Evolutionary conservation across 208 protist species (phyloP).

Genomic region (Leishmania martiniquensis): DNA sequence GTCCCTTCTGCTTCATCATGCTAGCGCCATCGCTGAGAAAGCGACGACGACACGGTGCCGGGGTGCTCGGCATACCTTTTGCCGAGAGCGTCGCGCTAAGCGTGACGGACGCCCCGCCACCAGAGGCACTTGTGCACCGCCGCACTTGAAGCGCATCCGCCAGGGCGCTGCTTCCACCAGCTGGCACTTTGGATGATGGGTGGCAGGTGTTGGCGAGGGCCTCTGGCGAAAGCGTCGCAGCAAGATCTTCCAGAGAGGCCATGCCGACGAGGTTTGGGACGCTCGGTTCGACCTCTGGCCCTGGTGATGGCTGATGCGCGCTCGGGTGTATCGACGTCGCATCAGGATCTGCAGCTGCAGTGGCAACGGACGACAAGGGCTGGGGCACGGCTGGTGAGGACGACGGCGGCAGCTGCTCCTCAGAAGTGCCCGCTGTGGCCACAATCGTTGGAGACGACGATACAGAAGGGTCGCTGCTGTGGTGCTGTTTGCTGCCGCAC

Average conservation of each 20-base stretch:
- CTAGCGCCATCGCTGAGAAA: constrained; percentile 7
- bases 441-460: neutral
- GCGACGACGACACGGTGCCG: constrained; percentile 19
- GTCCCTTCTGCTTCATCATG: neutral
- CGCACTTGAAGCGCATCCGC: constrained; percentile 9
- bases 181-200: neutral
- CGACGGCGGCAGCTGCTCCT: neutral
- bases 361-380: neutral
- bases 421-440: neutral
- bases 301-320: neutral
- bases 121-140: constrained; percentile 27
- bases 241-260: neutral
- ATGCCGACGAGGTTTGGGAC: neutral
- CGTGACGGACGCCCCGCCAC: neutral
- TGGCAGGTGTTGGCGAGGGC: constrained; percentile 18
- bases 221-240: constrained; percentile 15
- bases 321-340: neutral
- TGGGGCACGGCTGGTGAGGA: neutral
- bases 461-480: neutral
- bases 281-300: neutral
- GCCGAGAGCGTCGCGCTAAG: neutral
- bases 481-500: neutral
- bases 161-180: neutral
- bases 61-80: neutral
- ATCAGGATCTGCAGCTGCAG: neutral